A percentile compares a stretch with the other conserved stretches of the same genome.
These are phyloP conservation scores for Mesembryanthemum crystallinum DNA, from an alignment of 148 eudicot species.

Conservation along the genomic window DNA sequence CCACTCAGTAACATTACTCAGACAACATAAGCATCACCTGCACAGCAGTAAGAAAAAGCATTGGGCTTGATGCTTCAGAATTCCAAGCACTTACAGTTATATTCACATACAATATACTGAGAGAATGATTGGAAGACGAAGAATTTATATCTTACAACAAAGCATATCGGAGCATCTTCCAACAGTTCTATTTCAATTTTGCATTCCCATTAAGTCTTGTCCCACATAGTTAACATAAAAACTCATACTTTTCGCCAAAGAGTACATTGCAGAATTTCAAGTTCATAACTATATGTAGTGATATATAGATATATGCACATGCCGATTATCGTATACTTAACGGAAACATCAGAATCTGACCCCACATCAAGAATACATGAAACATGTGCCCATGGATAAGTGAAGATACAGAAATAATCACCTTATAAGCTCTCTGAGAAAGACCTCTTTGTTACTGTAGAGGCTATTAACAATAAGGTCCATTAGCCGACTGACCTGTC, in stretches of 20 bases:
- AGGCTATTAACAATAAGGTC: slow-evolving; percentile 96
- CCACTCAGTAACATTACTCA: background rate
- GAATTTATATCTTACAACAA: background rate
- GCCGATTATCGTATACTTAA: background rate
- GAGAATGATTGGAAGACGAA: background rate
- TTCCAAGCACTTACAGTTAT: too few species aligned
- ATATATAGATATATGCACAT: background rate
- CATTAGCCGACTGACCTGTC: slow-evolving; percentile 96
- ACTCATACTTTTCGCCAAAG: background rate
- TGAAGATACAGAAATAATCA: slow-evolving; percentile 18
- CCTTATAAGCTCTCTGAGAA: slow-evolving; percentile 96
- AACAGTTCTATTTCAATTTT: background rate
- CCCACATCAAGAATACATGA: background rate
- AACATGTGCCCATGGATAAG: background rate
- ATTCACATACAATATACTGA: background rate
- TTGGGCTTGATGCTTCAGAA: background rate
- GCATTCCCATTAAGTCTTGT: background rate
- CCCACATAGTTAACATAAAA: background rate
- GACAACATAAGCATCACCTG: background rate
- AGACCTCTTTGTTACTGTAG: slow-evolving; percentile 96
- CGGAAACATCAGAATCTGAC: background rate
- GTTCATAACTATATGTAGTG: background rate
- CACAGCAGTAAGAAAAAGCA: background rate
- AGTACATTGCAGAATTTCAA: background rate
- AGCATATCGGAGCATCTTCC: background rate